Evolutionary conservation across 345 rosid species (phyloP), one percentile per base, ranked within the genome.

Genomic region (Hypericum androsaemum): DNA sequence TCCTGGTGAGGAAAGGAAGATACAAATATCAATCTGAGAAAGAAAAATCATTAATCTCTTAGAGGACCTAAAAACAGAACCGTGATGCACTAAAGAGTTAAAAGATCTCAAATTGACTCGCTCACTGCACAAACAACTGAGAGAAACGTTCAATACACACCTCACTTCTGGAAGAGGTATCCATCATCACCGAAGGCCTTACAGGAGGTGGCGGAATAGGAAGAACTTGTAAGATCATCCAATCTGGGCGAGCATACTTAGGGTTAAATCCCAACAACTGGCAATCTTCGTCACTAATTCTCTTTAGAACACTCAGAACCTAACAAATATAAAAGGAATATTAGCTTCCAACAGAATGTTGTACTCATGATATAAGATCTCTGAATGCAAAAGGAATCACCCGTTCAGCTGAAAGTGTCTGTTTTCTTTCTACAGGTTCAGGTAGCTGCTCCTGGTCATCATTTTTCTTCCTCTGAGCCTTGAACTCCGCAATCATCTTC

Each of bases 141-240:
- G 2, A 57, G 41, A 43, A 11, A 55, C 14, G 5, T 11, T 12
- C 0, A 41, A 12, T 39, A 58, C 80, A 69, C 74, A 61, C 95
- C 83, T 87, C 96, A 72, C 96, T 87, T 73, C 96, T 71, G 51
- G 94, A 81, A 43, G 96, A 84, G 56, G 94, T 77, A 70, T 82
- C 88, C 89, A 86, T 82, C 98, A 92, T 88, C 49, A 92, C 96
- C 61, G 98, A 92, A 17, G 98, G 98, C 67, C 98, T 88, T 53
- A 90, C 96, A 52, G 95, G 98, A 58, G 96, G 98, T 59, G 98
- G 98, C 41, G 98, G 96, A 56, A 90, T 84, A 49, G 96, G 98
- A 61, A 88, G 96, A 60, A 84, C 98, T 76, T 88, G 88, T 41
- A 88, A 70, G 67, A 92, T 92, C 98, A 92, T 92, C 95, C 98